These are phyloP conservation scores for Gonapodya sp. DNA, from an alignment of 192 early-diverging fungal genomes.

Conservation along the genomic window DNA sequence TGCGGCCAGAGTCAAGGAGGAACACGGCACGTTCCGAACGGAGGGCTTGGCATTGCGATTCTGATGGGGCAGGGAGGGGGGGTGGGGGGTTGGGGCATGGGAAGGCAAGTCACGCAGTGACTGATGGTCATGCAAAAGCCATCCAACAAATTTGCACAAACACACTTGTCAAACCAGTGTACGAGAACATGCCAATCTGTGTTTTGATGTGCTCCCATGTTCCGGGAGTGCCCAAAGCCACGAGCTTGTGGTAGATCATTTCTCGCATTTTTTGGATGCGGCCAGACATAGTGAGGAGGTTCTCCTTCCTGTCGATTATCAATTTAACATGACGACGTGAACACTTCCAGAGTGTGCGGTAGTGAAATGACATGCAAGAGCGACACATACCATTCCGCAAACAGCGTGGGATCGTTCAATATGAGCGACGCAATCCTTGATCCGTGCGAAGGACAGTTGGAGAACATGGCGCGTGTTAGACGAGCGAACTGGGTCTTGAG, in stretches of 20 bases:
- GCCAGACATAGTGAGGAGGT: conserved; percentile 71
- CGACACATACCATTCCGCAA: conserved; percentile 63
- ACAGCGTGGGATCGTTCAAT: conserved; percentile 69
- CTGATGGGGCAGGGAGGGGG: conserved; percentile 12
- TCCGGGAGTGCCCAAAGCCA: conserved; percentile 72
- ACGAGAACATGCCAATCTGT: conserved; percentile 99
- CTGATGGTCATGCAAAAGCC: too few species aligned
- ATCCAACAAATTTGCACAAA: conserved; percentile 12
- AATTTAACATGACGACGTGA: too few species aligned
- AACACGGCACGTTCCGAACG: conserved; percentile 85
- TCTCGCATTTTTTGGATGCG: conserved; percentile 87
- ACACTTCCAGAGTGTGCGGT: conserved; percentile 8
- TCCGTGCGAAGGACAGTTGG: conserved; percentile 84
- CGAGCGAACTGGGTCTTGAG: conserved; percentile 78
- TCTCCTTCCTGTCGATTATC: conserved; percentile 24
- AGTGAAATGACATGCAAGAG: conserved; percentile 5
- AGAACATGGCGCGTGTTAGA: conserved; percentile 73
- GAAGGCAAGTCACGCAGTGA: not conserved
- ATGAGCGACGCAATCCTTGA: conserved; percentile 76
- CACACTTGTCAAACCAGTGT: conserved; percentile 70
- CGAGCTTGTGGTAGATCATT: conserved; percentile 51
- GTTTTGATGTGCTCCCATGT: conserved; percentile 90
- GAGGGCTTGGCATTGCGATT: conserved; percentile 65
- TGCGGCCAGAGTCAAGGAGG: conserved; percentile 88
- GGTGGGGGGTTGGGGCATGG: not conserved